A percentile compares a stretch with the other conserved stretches of the same genome.
Evolutionary conservation across 2,329 filamentous ascomycete genomes (phyloP).

Genomic region (Aspergillus quadrilineatus): DNA sequence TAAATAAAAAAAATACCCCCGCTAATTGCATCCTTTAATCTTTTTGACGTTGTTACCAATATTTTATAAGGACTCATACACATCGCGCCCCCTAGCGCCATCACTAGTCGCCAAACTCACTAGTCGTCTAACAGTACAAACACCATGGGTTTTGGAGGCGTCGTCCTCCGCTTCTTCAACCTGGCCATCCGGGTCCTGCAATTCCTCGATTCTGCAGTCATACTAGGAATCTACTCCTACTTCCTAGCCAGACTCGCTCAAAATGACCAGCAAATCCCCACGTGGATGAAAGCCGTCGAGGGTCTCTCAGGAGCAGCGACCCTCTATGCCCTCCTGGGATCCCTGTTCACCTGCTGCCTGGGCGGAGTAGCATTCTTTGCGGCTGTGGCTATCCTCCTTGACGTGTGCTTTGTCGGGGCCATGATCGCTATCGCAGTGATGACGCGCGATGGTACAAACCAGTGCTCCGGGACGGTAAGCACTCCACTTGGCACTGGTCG

Average conservation of each 20-base stretch:
- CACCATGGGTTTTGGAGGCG: slow-evolving; percentile 59
- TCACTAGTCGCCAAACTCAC: too few species aligned
- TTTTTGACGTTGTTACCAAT: neutral
- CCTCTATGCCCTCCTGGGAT: slow-evolving; percentile 71
- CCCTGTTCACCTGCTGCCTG: slow-evolving; percentile 74
- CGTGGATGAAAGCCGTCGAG: slow-evolving; percentile 69
- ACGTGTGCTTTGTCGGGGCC: slow-evolving; percentile 70
- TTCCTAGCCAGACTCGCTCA: slow-evolving; percentile 73
- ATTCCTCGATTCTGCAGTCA: slow-evolving; percentile 69
- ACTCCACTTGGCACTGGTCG: slow-evolving; percentile 69
- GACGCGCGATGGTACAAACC: slow-evolving; percentile 66
- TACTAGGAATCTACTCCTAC: slow-evolving; percentile 79
- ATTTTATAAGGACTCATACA: too few species aligned
- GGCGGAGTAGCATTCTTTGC: slow-evolving; percentile 73
- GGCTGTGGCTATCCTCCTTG: slow-evolving; percentile 70
- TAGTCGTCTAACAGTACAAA: neutral
- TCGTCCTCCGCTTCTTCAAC: slow-evolving; percentile 67
- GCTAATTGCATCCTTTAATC: neutral
- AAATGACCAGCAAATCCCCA: slow-evolving; percentile 62
- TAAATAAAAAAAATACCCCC: neutral
- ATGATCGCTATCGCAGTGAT: slow-evolving; percentile 81
- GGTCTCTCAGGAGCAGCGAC: slow-evolving; percentile 74
- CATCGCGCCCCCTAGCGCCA: too few species aligned
- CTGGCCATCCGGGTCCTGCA: slow-evolving; percentile 72
- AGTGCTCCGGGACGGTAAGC: slow-evolving; percentile 63